Evolutionary conservation across 2,329 filamentous ascomycete genomes (phyloP).

Genomic region (Trichoderma simmonsii): DNA sequence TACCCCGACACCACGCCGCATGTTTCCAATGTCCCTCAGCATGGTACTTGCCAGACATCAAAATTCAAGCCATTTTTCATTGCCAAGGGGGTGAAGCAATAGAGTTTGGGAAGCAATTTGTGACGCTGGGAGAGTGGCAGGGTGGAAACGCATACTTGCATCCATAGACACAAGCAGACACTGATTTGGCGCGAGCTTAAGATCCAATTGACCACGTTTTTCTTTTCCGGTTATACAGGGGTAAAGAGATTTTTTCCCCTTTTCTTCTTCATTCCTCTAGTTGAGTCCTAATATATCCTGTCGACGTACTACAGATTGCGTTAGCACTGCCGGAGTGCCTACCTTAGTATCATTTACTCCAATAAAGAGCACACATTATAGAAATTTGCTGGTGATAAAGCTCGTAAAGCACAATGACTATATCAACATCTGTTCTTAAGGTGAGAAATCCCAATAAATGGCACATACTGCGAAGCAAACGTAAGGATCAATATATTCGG

Average conservation of each 20-base stretch:
- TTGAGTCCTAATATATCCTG: neutral
- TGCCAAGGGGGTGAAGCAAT: neutral
- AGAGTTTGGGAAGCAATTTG: neutral
- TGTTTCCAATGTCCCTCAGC: neutral
- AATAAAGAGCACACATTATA: neutral
- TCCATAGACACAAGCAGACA: neutral
- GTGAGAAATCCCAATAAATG: neutral
- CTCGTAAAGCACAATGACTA: neutral
- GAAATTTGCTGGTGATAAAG: neutral
- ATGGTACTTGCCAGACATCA: neutral
- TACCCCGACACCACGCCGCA: neutral
- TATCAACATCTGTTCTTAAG: neutral
- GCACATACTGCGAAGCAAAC: neutral
- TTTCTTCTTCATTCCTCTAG: neutral
- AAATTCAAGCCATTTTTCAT: slow-evolving; percentile 5
- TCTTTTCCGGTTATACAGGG: neutral
- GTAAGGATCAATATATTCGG: neutral
- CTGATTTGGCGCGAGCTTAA: neutral
- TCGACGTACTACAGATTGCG: neutral
- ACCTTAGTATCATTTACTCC: neutral
- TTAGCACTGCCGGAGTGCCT: neutral
- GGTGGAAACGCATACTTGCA: neutral
- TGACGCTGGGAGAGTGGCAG: neutral
- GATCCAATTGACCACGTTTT: neutral
- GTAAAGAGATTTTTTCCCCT: neutral